Percentiles rank a stretch among this genome's conserved stretches.
Conservation (phyloP, 345 rosid genomes). For the Corymbia maculata region DNA sequence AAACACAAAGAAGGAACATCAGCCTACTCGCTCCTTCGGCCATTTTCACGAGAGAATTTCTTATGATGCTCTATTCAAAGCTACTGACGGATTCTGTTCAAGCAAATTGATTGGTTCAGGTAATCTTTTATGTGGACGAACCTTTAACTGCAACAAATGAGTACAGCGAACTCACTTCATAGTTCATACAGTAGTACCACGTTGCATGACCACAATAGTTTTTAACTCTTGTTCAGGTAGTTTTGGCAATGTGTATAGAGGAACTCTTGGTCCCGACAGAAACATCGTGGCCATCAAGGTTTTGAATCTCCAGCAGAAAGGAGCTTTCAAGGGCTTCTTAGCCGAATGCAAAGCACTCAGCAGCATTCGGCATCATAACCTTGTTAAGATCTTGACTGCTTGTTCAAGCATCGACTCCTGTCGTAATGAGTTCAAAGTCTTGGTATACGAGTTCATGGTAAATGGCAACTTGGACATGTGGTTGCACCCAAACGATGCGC, state of each 20-base stretch:
- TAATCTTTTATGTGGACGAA: neutral
- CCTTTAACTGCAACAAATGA: neutral
- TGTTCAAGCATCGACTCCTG: constrained; percentile 1
- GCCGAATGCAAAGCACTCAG: constrained; percentile 6
- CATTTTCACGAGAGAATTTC: neutral
- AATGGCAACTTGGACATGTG: constrained; percentile 5
- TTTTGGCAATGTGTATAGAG: constrained; percentile 15
- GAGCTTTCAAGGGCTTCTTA: constrained; percentile 11
- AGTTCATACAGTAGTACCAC: neutral
- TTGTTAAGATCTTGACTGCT: neutral
- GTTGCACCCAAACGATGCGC: neutral
- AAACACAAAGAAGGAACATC: neutral
- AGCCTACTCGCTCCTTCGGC: neutral
- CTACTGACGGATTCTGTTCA: constrained; percentile 12
- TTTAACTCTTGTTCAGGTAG: neutral
- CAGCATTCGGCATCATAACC: constrained; percentile 7
- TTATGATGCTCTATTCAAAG: neutral
- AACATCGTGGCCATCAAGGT: constrained; percentile 4
- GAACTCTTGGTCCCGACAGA: neutral
- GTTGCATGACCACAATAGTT: neutral
- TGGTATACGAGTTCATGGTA: constrained; percentile 5
- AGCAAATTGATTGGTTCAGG: constrained; percentile 11
- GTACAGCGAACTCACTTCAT: neutral
- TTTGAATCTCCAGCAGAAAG: neutral
- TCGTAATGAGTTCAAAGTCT: constrained; percentile 6